Evolutionary conservation across 2,329 filamentous ascomycete genomes (phyloP), one percentile per base, ranked within the genome.

Genomic region (Daldinia sp.): DNA sequence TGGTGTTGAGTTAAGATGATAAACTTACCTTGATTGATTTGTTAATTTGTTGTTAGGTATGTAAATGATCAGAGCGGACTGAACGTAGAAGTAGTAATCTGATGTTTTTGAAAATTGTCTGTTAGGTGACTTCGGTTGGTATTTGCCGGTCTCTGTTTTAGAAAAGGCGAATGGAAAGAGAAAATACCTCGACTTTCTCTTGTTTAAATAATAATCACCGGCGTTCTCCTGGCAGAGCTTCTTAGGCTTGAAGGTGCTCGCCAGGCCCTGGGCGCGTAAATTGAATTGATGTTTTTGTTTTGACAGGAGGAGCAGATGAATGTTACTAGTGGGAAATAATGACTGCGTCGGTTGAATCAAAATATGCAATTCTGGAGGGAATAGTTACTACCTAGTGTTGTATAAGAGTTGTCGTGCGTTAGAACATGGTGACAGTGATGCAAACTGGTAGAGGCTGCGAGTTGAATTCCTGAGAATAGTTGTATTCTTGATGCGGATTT

Each of bases 131-230:
- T 51, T 51, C 15, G 6, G 26, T 33, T 15, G 26, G 26, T 33
- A 30, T 15, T 30, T 30, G 44, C 23, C 13, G 10, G 20, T 50
- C 15, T 30, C 13, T 50, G 35, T 10, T 37, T 9, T 33, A 33
- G 26, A 51, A 30, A 3, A 51, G 46, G 18, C 23, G 46, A 33
- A 51, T 6, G 3, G 33, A 18, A 51, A 10, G 13, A 15, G 13
- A 51, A 33, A 33, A 30, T 13, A 33, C 26, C 6, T 51, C 28
- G 46, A 51, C 33, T 33, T 51, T 3, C 26, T 12, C 15, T 51
- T 33, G 13, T n/a, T 51, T 51, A 51, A 51, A 51, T 51, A 51
- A 18, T 30, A 51, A 51, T 30, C 15, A 33, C 26, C 18, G 28
- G 7, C 15, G 13, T 33, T n/a, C 26, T 51, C 28, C 28, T 3